Evolutionary conservation across 768 basidiomycete genomes (phyloP).

Genomic region (Amanita subjunquillea): DNA sequence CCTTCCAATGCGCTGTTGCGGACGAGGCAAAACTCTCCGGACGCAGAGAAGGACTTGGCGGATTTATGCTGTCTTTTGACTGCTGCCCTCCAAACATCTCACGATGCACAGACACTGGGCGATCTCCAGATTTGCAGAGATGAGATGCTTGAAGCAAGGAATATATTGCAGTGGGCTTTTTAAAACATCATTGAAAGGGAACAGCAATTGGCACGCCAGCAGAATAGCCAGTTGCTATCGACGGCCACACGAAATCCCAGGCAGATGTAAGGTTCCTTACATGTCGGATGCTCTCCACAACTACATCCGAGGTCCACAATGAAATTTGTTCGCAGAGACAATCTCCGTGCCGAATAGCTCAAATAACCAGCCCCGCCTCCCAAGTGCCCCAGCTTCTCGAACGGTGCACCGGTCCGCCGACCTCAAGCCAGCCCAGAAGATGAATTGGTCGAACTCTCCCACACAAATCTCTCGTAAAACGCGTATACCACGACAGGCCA

Average conservation of each 20-base stretch:
- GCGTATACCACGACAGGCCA: too few species aligned
- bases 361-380: too few species aligned
- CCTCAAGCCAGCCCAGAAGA: too few species aligned
- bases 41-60: slow-evolving; percentile 40
- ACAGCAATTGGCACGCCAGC: neutral
- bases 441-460: too few species aligned
- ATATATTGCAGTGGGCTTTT: slow-evolving; percentile 62
- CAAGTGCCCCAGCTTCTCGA: too few species aligned
- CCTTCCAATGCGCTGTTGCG: slow-evolving; percentile 11
- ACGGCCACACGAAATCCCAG: neutral
- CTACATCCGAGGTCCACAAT: too few species aligned
- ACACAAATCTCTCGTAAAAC: too few species aligned
- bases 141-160: slow-evolving; percentile 75
- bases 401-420: too few species aligned
- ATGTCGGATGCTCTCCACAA: too few species aligned
- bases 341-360: too few species aligned
- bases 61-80: slow-evolving; percentile 53
- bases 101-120: slow-evolving; percentile 55
- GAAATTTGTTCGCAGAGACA: too few species aligned
- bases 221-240: neutral
- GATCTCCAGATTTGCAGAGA: slow-evolving; percentile 52
- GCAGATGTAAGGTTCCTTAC: too few species aligned
- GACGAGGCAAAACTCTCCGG: slow-evolving; percentile 22
- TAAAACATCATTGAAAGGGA: slow-evolving; percentile 18
- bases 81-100: slow-evolving; percentile 42